Percentiles rank a stretch among this genome's conserved stretches.
Evolutionary conservation across 2,329 filamentous ascomycete species (phyloP).

Genomic region (Pestalotiopsis fici): DNA sequence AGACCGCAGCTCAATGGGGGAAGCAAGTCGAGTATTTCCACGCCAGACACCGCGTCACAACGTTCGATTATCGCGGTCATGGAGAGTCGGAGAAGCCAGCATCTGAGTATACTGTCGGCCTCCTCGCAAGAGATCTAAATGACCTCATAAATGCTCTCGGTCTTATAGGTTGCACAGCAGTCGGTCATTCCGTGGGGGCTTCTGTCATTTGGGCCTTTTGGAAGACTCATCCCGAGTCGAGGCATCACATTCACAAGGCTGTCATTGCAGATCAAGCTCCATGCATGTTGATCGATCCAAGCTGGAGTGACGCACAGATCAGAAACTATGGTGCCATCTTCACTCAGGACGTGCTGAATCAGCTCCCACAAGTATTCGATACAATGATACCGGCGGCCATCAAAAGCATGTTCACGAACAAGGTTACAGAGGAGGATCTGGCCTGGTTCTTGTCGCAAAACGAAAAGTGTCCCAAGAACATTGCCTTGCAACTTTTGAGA

Average conservation of each 20-base stretch:
- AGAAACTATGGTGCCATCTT: not conserved
- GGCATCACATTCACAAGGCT: not conserved
- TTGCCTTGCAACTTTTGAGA: not conserved
- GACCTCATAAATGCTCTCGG: not conserved
- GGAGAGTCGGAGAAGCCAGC: not conserved
- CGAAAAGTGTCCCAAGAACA: not conserved
- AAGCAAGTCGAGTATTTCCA: not conserved
- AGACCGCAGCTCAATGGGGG: not conserved
- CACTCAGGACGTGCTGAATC: not conserved
- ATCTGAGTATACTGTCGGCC: not conserved
- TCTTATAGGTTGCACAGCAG: not conserved
- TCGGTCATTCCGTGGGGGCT: not conserved
- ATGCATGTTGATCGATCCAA: not conserved
- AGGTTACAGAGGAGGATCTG: not conserved
- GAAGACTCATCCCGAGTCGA: not conserved
- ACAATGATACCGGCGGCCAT: not conserved
- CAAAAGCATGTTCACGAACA: not conserved
- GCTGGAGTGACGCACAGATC: not conserved
- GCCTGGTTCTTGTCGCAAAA: not conserved
- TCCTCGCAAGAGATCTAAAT: not conserved
- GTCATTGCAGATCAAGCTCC: not conserved
- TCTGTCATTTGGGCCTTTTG: not conserved
- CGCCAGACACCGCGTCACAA: not conserved
- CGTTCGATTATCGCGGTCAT: not conserved
- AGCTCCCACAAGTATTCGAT: not conserved